Evolutionary conservation across 257 asterid species (phyloP).

Genomic region (Plantago elongata): DNA sequence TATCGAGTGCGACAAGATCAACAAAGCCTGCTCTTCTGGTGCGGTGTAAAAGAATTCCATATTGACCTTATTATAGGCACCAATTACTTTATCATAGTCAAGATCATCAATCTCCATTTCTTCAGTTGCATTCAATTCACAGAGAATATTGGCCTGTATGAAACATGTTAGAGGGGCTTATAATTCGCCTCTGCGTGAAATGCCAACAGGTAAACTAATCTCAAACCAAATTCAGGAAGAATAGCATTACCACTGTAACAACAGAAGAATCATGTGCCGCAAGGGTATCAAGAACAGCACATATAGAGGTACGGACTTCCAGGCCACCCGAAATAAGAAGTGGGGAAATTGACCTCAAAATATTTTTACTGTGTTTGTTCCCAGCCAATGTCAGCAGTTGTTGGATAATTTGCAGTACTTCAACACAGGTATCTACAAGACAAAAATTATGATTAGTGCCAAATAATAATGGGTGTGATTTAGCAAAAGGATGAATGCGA

Average conservation of each 20-base stretch:
- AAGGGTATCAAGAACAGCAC: conserved; percentile 75
- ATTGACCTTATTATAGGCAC: conserved; percentile 65
- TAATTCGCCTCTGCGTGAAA: background rate
- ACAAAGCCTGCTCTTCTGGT: conserved; percentile 58
- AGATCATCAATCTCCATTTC: conserved; percentile 62
- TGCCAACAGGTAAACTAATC: background rate
- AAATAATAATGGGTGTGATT: background rate
- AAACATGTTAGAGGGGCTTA: conserved; percentile 17
- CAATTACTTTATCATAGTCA: conserved; percentile 70
- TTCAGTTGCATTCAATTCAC: conserved; percentile 69
- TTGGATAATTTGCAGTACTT: conserved; percentile 51
- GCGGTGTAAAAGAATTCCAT: conserved; percentile 47
- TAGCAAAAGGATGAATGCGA: conserved; percentile 2
- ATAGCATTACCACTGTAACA: conserved; percentile 48
- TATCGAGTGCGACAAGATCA: conserved; percentile 68
- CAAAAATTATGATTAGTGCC: conserved; percentile 12
- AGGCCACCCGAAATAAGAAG: conserved; percentile 59
- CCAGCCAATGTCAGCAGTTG: conserved; percentile 45
- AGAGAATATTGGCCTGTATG: conserved; percentile 70
- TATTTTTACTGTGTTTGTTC: conserved; percentile 44
- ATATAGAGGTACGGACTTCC: conserved; percentile 55
- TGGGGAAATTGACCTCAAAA: conserved; percentile 58
- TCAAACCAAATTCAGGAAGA: background rate
- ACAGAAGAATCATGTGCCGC: conserved; percentile 63
- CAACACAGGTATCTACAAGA: conserved; percentile 51